phyloP scores from a whole-genome alignment of 495 filamentous ascomycete genomes.

The Aspergillus hancockii region DNA sequence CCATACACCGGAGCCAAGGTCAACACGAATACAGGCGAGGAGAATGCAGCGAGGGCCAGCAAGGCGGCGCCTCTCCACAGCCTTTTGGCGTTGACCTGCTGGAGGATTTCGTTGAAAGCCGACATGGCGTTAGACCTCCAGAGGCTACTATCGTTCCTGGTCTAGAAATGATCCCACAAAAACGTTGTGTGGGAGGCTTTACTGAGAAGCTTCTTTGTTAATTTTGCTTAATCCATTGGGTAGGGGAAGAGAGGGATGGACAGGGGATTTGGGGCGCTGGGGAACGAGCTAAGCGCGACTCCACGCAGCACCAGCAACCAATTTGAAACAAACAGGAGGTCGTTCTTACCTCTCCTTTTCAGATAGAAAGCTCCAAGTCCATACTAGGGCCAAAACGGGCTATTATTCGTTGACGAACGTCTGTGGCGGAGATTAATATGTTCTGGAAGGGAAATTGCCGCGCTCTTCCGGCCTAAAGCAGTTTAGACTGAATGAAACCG shows the following conservation, averaged over 20 bases:
- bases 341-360: constrained; percentile 24
- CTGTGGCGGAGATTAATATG: not conserved
- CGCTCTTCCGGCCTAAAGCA: constrained; percentile 24
- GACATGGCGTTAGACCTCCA: constrained; percentile 21
- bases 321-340: constrained; percentile 15
- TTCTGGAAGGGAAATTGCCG: constrained; percentile 28
- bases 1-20: constrained; percentile 85
- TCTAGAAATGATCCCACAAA: not conserved
- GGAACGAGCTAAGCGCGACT: not conserved
- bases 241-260: not conserved
- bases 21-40: constrained; percentile 72
- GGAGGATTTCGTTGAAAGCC: constrained; percentile 30
- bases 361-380: constrained; percentile 16
- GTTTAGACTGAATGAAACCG: constrained; percentile 10
- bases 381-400: constrained; percentile 9
- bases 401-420: not conserved
- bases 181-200: not conserved
- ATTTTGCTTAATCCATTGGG: not conserved
- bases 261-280: not conserved
- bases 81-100: constrained; percentile 31
- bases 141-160: not conserved
- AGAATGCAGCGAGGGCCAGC: constrained; percentile 69
- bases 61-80: constrained; percentile 43
- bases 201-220: not conserved
- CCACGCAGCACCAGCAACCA: not conserved